phyloP scores from a whole-genome alignment of 2,329 filamentous ascomycete genomes.

The Hymenoscyphus linearis region DNA sequence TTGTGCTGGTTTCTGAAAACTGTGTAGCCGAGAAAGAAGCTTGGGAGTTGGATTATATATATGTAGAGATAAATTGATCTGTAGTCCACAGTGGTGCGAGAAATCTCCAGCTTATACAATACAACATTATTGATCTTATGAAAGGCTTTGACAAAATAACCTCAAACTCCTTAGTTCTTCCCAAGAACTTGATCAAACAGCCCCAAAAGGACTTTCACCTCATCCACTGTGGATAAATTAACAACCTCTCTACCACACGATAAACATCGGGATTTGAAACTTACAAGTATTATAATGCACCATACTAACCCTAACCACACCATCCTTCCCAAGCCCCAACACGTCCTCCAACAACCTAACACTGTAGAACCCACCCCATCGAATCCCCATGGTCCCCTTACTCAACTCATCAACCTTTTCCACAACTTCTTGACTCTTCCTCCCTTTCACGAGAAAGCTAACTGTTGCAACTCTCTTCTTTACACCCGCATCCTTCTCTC shows the following conservation, averaged over 20 bases:
- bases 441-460: constrained; percentile 58
- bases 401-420: constrained; percentile 55
- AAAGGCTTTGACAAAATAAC: not conserved
- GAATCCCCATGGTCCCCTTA: constrained; percentile 49
- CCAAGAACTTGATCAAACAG: constrained; percentile 46
- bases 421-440: constrained; percentile 52
- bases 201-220: constrained; percentile 47
- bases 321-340: constrained; percentile 52
- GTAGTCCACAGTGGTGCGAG: too few species aligned
- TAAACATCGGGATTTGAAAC: constrained; percentile 26
- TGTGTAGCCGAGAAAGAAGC: too few species aligned
- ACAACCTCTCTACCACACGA: not conserved
- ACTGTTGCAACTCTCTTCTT: constrained; percentile 56
- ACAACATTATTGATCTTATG: not conserved
- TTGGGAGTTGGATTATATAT: too few species aligned
- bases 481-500: constrained; percentile 45
- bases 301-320: constrained; percentile 64
- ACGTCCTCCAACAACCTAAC: constrained; percentile 56
- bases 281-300: constrained; percentile 67
- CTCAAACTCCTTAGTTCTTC: constrained; percentile 10
- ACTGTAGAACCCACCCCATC: constrained; percentile 66
- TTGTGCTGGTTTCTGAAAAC: too few species aligned
- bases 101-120: too few species aligned
- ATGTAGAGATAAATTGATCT: too few species aligned
- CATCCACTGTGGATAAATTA: constrained; percentile 42